Base-by-base conservation (phyloP, 2,329 filamentous ascomycete genomes). In the Microsporum canis region DNA sequence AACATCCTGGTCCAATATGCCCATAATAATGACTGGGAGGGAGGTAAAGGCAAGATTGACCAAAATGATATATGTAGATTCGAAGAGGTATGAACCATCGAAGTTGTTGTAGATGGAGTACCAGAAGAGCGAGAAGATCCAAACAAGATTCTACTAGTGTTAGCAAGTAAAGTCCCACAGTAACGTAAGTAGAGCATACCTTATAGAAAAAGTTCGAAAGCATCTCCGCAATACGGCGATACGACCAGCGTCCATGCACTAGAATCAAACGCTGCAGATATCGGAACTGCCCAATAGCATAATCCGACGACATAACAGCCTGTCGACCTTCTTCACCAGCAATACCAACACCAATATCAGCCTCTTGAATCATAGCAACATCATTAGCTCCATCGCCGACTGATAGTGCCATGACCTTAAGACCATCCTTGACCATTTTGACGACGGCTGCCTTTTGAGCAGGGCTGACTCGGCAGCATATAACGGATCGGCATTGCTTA, bases 171-270 rank as follows among this genome's bases (percentile, higher is more conserved):
- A 3, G 33, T 49, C 27, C 12, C 14, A 23, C n/a, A 17, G 27
- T 14, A 7, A 7, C 17, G 17, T 45, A 55, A 31, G 41, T 5
- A 59, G 36, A 43, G 65, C 77, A 70, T 72, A 84, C 83, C 78
- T 99, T 99, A 84, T 97, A 99, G 80, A 99, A 99, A 81, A 99
- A 99, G 74, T 99, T 99, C 73, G 91, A 89, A 69, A 95, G 96
- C 53, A 87, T 89, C 78, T 99, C 94, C 33, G 88, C 90, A 72
- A 99, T 78, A 68, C 94, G 85, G 59, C 92, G 84, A 77, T 99
- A 99, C n/a, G 91, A 96, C 89, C 91, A 96, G 62, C 91, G 84
- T 62, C 91, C 91, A 71, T 96, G 91, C 3, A 96, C 91, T 23
- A 96, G 82, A 34, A 96, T 83, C 63, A 96, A 79, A 60, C 91